These are phyloP conservation scores for Yarrowia osloensis DNA, from an alignment of 805 yeast genomes.

Conservation along the genomic window DNA sequence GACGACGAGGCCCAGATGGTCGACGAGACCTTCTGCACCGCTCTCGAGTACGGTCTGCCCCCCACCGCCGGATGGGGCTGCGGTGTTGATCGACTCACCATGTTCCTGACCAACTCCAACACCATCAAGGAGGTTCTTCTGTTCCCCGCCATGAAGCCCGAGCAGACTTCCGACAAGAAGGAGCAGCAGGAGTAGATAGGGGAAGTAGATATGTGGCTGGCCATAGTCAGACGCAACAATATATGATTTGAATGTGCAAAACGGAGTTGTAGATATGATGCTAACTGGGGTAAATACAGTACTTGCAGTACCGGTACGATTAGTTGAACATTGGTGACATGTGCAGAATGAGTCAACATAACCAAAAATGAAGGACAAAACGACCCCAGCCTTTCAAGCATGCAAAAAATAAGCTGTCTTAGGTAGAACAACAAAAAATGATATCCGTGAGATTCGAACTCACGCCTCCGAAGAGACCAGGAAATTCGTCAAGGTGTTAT, in stretches of 20 bases:
- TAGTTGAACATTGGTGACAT: too few species aligned
- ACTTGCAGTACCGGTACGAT: too few species aligned
- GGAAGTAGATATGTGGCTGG: neutral
- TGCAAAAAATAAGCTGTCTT: too few species aligned
- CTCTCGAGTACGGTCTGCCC: slow-evolving; percentile 96
- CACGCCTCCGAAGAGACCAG: slow-evolving; percentile 32
- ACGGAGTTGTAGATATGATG: neutral
- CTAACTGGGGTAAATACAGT: too few species aligned
- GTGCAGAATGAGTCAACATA: too few species aligned
- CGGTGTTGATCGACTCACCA: slow-evolving; percentile 97
- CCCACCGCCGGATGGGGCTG: slow-evolving; percentile 99
- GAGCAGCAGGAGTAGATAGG: neutral
- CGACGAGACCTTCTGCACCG: slow-evolving; percentile 96
- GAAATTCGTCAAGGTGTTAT: slow-evolving; percentile 22
- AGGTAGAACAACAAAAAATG: neutral
- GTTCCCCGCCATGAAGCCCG: slow-evolving; percentile 99
- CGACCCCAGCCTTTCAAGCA: too few species aligned
- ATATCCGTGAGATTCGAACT: slow-evolving; percentile 31
- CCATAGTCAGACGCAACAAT: too few species aligned
- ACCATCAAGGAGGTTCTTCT: slow-evolving; percentile 95
- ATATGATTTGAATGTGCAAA: neutral
- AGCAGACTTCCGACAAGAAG: slow-evolving; percentile 44
- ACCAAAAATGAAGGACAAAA: too few species aligned
- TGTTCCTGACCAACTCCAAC: slow-evolving; percentile 96
- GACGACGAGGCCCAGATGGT: slow-evolving; percentile 98